phyloP scores from a whole-genome alignment of 176 grass and related monocot species.

The Zea mays region Zm-B73-REFERENCE-NAM-5.0 NC_050105.1:3528501-3529000 shows the following conservation, averaged over 20 bases:
- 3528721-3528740: conserved; percentile 11
- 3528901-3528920: not conserved
- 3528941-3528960: not conserved
- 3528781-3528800: not conserved
- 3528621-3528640: not conserved
- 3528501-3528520: not conserved
- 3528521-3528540: conserved; percentile 1
- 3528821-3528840: not conserved
- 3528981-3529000: not conserved
- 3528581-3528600: not conserved
- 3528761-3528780: fast-evolving
- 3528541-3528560: not conserved
- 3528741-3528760: not conserved
- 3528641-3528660: not conserved
- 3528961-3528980: not conserved
- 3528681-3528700: fast-evolving
- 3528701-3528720: not conserved
- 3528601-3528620: not conserved
- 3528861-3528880: not conserved
- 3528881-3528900: not conserved
- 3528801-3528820: not conserved
- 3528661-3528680: conserved; percentile 15
- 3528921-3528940: not conserved
- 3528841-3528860: not conserved
- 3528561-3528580: not conserved